Conservation (phyloP, 257 asterid genomes). For the Solanum paucissectum region DNA sequence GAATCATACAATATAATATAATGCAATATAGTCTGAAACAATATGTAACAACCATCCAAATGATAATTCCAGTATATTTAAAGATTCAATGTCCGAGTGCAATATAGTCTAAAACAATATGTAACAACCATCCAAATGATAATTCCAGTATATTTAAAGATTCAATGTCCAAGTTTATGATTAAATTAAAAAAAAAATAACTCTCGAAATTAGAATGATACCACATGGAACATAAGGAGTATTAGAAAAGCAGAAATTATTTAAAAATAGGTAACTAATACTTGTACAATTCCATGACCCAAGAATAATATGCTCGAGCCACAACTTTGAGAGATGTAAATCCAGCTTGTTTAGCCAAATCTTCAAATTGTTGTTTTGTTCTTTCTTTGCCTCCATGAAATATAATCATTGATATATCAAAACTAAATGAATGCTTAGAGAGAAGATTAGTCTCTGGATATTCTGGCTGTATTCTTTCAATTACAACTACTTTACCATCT, state of each 20-base stretch:
- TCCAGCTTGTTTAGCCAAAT: slow-evolving; percentile 10
- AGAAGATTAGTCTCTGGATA: not conserved
- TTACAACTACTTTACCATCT: slow-evolving; percentile 8
- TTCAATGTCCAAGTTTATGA: no score
- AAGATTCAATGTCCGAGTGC: no score
- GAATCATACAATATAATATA: not conserved
- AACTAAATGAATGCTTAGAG: not conserved
- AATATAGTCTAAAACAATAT: no score
- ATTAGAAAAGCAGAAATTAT: no score
- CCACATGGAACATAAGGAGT: not conserved
- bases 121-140: no score
- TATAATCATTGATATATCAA: slow-evolving; percentile 7
- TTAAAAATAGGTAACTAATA: no score
- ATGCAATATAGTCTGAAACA: not conserved
- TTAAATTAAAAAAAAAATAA: no score
- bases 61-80: no score
- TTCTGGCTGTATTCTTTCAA: slow-evolving; percentile 8
- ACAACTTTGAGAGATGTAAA: not conserved
- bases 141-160: no score
- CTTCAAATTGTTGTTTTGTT: slow-evolving; percentile 5
- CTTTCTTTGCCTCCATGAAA: slow-evolving; percentile 17
- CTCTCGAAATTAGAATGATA: no score
- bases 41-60: no score
- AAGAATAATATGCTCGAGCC: not conserved
- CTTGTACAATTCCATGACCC: not conserved